Evolutionary conservation across 2,329 filamentous ascomycete species (phyloP).

Genomic region (Curvularia sp.): DNA sequence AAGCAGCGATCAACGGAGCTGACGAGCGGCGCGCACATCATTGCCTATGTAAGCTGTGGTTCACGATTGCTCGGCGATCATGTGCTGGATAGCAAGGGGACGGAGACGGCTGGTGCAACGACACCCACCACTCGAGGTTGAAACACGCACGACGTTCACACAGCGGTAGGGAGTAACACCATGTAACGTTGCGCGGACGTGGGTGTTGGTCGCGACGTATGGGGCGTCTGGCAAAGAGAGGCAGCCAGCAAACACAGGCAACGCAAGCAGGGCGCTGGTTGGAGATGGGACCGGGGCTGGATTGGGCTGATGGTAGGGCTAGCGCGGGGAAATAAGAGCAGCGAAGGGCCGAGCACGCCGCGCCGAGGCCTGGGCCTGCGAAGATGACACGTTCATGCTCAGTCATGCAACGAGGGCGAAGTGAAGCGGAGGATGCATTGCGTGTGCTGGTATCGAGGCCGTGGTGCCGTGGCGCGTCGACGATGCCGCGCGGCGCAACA

Average conservation of each 20-base stretch:
- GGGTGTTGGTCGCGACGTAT: slow-evolving; percentile 3
- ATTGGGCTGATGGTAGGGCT: slow-evolving; percentile 15
- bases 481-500: not conserved
- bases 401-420: not conserved
- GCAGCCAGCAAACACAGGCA: not conserved
- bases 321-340: slow-evolving; percentile 17
- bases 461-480: not conserved
- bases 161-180: slow-evolving; percentile 1
- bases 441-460: not conserved
- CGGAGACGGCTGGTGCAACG: slow-evolving; percentile 7
- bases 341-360: slow-evolving; percentile 18
- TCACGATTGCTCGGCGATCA: slow-evolving; percentile 17
- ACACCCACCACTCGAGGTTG: slow-evolving; percentile 1
- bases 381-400: slow-evolving; percentile 18
- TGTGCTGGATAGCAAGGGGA: slow-evolving; percentile 6
- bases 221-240: not conserved
- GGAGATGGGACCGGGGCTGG: slow-evolving; percentile 9
- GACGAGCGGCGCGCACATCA: slow-evolving; percentile 13
- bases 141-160: slow-evolving; percentile 1
- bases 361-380: slow-evolving; percentile 12
- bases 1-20: slow-evolving; percentile 10
- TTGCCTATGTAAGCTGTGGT: slow-evolving; percentile 12
- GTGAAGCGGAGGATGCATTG: slow-evolving; percentile 10
- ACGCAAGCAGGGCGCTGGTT: not conserved
- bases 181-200: slow-evolving; percentile 25